Conservation (phyloP, 805 yeast species). For the Kodamaea hsintzibuensis region DNA sequence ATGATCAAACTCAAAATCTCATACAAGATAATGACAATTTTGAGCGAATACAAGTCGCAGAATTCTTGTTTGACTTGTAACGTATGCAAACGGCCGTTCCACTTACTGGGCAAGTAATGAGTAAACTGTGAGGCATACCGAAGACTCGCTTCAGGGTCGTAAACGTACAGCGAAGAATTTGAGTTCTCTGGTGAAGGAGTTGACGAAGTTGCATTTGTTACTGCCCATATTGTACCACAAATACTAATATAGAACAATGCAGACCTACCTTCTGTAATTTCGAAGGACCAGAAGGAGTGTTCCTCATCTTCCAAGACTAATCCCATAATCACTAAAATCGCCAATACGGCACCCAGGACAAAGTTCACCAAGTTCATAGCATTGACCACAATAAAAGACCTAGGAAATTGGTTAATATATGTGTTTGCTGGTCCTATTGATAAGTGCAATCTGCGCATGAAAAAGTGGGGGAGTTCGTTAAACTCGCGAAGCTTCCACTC, state of each 20-base stretch:
- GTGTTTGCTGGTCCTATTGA: conserved; percentile 79
- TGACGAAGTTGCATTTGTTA: conserved; percentile 64
- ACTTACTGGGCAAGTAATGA: conserved; percentile 82
- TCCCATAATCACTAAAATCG: conserved; percentile 67
- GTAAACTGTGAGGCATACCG: conserved; percentile 81
- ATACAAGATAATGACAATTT: conserved; percentile 65
- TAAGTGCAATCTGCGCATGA: conserved; percentile 72
- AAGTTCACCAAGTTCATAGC: conserved; percentile 48
- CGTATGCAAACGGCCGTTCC: conserved; percentile 86
- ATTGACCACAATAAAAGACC: conserved; percentile 51
- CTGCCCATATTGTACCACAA: conserved; percentile 86
- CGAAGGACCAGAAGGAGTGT: conserved; percentile 79
- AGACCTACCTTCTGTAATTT: conserved; percentile 76
- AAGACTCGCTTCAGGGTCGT: conserved; percentile 90
- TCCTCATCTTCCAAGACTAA: conserved; percentile 81
- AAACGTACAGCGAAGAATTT: conserved; percentile 48
- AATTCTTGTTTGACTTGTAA: conserved; percentile 83
- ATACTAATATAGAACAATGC: conserved; percentile 86
- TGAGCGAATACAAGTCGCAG: conserved; percentile 72
- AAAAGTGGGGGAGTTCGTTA: conserved; percentile 89
- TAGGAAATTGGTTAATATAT: conserved; percentile 90
- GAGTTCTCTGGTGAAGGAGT: conserved; percentile 23
- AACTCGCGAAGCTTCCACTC: conserved; percentile 94
- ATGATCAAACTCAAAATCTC: conserved; percentile 81
- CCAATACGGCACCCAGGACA: conserved; percentile 84